Percentiles rank a stretch among this genome's conserved stretches.
phyloP scores from a whole-genome alignment of 2,329 filamentous ascomycete species.

The Exophiala calicioides region DNA sequence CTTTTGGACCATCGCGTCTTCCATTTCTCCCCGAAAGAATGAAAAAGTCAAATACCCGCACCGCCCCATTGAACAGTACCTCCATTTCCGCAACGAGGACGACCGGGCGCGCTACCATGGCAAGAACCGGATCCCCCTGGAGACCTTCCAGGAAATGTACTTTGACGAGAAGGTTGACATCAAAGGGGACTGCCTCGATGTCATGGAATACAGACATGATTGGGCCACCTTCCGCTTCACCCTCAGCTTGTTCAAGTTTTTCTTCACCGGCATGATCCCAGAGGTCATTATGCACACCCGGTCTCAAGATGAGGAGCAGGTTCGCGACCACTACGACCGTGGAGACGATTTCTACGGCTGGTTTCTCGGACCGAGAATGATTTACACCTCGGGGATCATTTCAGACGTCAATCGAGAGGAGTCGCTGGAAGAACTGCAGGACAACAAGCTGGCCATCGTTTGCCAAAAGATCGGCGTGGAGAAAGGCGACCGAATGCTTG shows the following conservation, averaged over 20 bases:
- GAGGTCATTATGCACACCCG: conserved; percentile 92
- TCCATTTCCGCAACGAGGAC: conserved; percentile 49
- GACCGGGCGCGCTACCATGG: conserved; percentile 50
- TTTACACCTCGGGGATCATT: conserved; percentile 95
- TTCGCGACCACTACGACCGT: conserved; percentile 88
- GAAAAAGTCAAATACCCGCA: conserved; percentile 88
- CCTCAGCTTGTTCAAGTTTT: conserved; percentile 78
- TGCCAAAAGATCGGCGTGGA: conserved; percentile 92
- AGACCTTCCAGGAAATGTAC: conserved; percentile 98
- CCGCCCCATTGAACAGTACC: conserved; percentile 85
- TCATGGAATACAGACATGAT: conserved; percentile 92
- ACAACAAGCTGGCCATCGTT: conserved; percentile 93
- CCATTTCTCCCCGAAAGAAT: conserved; percentile 83
- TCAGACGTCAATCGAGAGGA: conserved; percentile 85
- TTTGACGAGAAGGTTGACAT: conserved; percentile 93
- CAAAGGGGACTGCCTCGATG: conserved; percentile 87
- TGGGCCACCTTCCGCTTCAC: conserved; percentile 97
- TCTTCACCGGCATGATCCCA: conserved; percentile 82
- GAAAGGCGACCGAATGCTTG: conserved; percentile 78
- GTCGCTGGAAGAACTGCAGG: conserved; percentile 89
- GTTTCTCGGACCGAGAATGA: conserved; percentile 98
- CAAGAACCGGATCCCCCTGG: conserved; percentile 65
- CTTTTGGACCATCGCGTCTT: conserved; percentile 80
- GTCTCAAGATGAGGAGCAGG: conserved; percentile 94
- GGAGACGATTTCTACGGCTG: conserved; percentile 98